These are phyloP conservation scores for Ilyonectria mors-panacis DNA, from an alignment of 2,329 filamentous ascomycete species.

Conservation along the genomic window DNA sequence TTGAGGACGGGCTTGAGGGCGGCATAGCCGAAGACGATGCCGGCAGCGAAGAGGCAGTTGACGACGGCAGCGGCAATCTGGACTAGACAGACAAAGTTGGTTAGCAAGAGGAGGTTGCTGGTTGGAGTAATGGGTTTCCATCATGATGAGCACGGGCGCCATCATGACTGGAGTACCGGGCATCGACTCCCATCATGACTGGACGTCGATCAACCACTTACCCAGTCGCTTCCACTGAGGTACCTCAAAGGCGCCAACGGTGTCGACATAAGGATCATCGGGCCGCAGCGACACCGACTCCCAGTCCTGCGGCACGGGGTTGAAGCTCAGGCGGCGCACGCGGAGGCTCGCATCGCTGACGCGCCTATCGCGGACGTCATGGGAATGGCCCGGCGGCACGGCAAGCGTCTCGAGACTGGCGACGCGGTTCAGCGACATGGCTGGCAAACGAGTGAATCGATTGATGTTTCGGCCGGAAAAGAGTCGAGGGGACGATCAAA, in stretches of 20 bases:
- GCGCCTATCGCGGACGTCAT: constrained; percentile 49
- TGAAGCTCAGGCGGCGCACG: constrained; percentile 67
- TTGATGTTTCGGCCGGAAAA: background rate
- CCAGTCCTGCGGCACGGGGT: constrained; percentile 68
- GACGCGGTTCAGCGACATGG: constrained; percentile 69
- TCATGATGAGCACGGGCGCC: constrained; percentile 22
- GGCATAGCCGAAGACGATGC: constrained; percentile 87
- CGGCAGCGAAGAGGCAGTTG: constrained; percentile 80
- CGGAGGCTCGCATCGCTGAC: constrained; percentile 63
- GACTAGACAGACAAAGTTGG: constrained; percentile 32
- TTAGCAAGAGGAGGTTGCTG: background rate
- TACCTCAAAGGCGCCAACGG: constrained; percentile 69
- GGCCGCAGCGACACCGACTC: constrained; percentile 58
- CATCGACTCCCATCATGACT: background rate
- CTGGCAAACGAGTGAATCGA: background rate
- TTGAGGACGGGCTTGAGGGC: constrained; percentile 87
- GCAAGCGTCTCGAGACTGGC: constrained; percentile 67
- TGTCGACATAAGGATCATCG: constrained; percentile 57
- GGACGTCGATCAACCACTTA: constrained; percentile 50
- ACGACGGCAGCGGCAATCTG: constrained; percentile 50
- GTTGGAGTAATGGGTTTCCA: background rate
- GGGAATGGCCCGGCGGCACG: constrained; percentile 48
- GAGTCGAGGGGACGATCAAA: background rate
- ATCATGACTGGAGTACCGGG: background rate
- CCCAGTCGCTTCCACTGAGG: constrained; percentile 68